Evolutionary conservation across 2,329 filamentous ascomycete genomes (phyloP), one percentile per base, ranked within the genome.

Genomic region (Ascochyta rabiei): DNA sequence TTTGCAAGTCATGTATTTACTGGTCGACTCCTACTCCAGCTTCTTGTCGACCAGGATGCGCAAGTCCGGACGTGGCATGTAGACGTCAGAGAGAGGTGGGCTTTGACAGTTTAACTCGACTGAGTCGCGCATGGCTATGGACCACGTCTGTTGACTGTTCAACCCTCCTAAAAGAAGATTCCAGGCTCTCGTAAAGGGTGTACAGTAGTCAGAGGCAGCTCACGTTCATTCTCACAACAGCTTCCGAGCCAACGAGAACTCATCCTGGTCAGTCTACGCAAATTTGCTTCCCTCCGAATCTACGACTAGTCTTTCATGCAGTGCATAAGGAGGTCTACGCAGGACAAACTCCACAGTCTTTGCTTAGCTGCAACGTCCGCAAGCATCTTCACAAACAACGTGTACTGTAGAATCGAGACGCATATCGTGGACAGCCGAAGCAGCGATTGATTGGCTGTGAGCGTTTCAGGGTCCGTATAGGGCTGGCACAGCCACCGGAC

Each of bases 11-110:
- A 46, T 40, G 28, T 39, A 41, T 46, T 6, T 35, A 23, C 33
- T 33, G 19, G 39, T 49, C 54, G 48, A 50, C 41, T 48, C 46
- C 38, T 53, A 48, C 31, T 56, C 62, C 60, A 67, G 63, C 61
- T 63, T 53, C 44, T 30, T 37, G 35, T 42, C 37, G 51, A 52
- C 43, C 26, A 52, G 23, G 56, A 65, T 60, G 57, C 63, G 66
- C 57, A 68, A 63, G 48, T 54, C 35, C 37, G 37, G 23, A 48
- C 53, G 51, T 45, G 43, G 49, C 56, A 41, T 42, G 23, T 24
- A 12, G 12, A 30, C 21, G 26, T 24, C 41, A 34, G 28, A 26
- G 4, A 26, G 21, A 19, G 28, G 28, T 45, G 10, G 24, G 16
- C 9, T n/a, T 24, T 33, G 40, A 41, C 43, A 24, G 16, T 21